A percentile compares a stretch with the other conserved stretches of the same genome.
Evolutionary conservation across 805 yeast genomes (phyloP).

Genomic region (Candida glaebosa): DNA sequence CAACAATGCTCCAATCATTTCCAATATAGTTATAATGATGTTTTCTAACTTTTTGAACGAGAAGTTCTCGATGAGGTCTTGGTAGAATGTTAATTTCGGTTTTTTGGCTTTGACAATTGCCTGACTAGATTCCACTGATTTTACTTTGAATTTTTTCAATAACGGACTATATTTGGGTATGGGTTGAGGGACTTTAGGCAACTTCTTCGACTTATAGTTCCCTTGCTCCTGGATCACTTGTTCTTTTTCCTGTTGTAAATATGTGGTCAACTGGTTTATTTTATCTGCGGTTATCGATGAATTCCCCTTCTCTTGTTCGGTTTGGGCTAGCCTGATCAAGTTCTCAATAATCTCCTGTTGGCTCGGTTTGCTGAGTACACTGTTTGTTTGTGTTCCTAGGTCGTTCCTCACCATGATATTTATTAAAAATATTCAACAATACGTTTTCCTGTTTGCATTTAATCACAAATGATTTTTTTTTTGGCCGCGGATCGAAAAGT

Average conservation of each 20-base stretch:
- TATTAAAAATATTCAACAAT: too few species aligned
- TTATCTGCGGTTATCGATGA: constrained; percentile 35
- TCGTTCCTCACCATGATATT: background rate
- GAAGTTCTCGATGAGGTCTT: constrained; percentile 13
- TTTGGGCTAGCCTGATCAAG: constrained; percentile 29
- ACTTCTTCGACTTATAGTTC: constrained; percentile 2
- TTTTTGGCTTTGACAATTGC: background rate
- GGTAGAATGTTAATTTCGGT: constrained; percentile 3
- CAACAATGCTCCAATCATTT: constrained; percentile 34
- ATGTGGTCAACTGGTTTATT: constrained; percentile 26
- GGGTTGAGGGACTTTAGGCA: constrained; percentile 20
- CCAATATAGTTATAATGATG: constrained; percentile 27
- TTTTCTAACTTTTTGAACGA: constrained; percentile 30
- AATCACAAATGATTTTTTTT: too few species aligned
- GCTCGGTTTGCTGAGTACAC: background rate
- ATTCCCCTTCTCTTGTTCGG: constrained; percentile 37
- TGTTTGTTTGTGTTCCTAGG: background rate
- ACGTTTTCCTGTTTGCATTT: too few species aligned
- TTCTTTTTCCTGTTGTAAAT: constrained; percentile 17
- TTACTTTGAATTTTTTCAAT: constrained; percentile 26
- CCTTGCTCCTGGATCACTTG: constrained; percentile 2
- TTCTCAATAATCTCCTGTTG: constrained; percentile 26
- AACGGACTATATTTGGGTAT: constrained; percentile 32
- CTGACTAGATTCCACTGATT: background rate
- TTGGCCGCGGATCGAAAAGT: background rate